Evolutionary conservation across 345 rosid genomes (phyloP).

Genomic region (Angophora floribunda): DNA sequence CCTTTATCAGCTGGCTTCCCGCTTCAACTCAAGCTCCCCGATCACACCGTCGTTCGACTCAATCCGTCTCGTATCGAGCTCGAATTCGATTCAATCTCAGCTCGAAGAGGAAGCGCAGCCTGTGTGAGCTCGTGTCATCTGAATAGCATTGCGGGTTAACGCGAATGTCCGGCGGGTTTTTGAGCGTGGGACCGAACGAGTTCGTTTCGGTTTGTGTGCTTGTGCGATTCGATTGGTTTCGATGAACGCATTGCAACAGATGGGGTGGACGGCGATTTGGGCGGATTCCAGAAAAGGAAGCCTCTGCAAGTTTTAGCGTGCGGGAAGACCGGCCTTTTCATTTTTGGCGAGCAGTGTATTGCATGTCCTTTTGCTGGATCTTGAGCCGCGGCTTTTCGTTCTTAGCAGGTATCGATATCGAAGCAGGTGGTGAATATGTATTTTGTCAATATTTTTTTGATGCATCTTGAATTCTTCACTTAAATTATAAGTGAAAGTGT

Average conservation of each 20-base stretch:
- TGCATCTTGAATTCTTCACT: neutral
- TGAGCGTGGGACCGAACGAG: neutral
- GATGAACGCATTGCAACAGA: neutral
- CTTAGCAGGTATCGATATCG: neutral
- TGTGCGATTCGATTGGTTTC: neutral
- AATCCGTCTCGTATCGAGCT: neutral
- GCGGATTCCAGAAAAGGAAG: neutral
- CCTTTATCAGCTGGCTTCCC: neutral
- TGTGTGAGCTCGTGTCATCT: neutral
- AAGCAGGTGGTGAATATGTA: neutral
- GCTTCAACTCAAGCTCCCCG: neutral
- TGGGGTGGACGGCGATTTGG: neutral
- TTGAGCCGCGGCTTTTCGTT: neutral
- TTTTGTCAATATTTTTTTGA: neutral
- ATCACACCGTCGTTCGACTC: neutral
- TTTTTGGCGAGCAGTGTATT: conserved; percentile 18
- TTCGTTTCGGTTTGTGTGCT: neutral
- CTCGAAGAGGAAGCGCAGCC: neutral
- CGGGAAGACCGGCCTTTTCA: conserved; percentile 23
- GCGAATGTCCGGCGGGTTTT: neutral
- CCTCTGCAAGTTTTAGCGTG: neutral
- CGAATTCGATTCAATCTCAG: neutral
- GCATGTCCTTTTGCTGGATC: conserved; percentile 1
- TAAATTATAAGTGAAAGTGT: neutral
- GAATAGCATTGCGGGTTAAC: neutral